Evolutionary conservation across 139 green algal species (phyloP), one percentile per base, ranked within the genome.

Genomic region (Haematococcus lacustris): DNA sequence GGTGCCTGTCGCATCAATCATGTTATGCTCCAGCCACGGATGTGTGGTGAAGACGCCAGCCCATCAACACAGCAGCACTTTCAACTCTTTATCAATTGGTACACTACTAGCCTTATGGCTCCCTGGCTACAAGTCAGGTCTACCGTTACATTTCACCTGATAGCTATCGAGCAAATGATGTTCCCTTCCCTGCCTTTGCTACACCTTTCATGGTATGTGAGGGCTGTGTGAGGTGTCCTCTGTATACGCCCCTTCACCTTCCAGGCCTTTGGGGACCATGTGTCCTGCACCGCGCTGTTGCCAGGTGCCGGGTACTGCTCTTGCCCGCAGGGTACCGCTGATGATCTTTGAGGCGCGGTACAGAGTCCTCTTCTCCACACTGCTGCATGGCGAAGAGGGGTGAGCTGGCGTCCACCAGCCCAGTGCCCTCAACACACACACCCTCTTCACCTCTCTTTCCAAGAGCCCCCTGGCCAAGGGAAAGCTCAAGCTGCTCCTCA

Each of bases 301-400:
- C 13, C 7, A 9, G 25, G 3, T 25, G 3, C 6, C 34, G 21
- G 5, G 32, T 5, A 40, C 61, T 41, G 3, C 21, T 51, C 6
- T 51, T 4, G 53, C 53, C 4, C 39, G 32, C 3, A 5, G 51
- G 43, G 67, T 72, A 32, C 83, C 87, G 0, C 74, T 92, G 0
- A 86, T 88, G 74, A 90, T 92, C 28, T 92, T 92, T 70, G 87
- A 92, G 62, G 79, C 87, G 1, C 82, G 77, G 65, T 88, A 88
- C 57, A 77, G 83, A 0, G 80, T 88, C 39, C 78, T 88, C 21
- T 88, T 88, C 73, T 85, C 84, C 75, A 88, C 83, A 23, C 60
- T 88, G 30, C 64, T 88, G 13, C 62, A 41, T 39, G 61, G 66
- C 66, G 75, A 70, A 35, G 28, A 80, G 2, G 78, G 73, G 78